Base-by-base conservation (phyloP, 2,329 filamentous ascomycete genomes). In the Pseudogymnoascus sp. region DNA sequence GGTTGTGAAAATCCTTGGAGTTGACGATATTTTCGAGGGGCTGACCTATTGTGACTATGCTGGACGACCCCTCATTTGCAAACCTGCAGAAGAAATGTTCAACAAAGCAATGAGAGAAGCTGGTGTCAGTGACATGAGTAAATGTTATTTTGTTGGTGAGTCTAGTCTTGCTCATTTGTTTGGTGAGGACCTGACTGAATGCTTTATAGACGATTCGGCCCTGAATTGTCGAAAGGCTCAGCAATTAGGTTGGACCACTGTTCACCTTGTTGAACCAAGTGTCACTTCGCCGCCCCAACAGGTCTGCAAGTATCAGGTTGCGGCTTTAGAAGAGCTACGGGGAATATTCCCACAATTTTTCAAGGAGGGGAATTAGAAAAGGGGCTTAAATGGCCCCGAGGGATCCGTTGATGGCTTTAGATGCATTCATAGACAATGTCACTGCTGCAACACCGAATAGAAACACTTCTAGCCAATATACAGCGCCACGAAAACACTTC, bases 21-120 rank as follows among this genome's bases (percentile, higher is more conserved):
- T 99, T 25, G 92, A 95, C 1, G 90, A 96, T 72, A 77, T 93
- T 27, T 99, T 99, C 71, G 93, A 97, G 65, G 94, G 94, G 6
- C 85, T 97, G 64, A 99, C 94, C 0, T 99, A 86, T 74, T 99
- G 95, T 72, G 90, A 99, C 74, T 99, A 99, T 75, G 81, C 79
- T 9, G 76, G 82, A 13, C 78, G 84, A 42, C 87, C 84, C 5
- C 80, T 99, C 65, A 76, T 95, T 55, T 97, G 94, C 78, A 99
- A 99, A 74, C 94, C 94, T 2, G 82, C 89, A 62, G 80, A 80
- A 60, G 85, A 86, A 60, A 94, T 96, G 88, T 99, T 86, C 72
- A 82, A 82, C 37, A 96, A 94, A 76, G 94, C 90, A 5, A 96
- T 97, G 89, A 79, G 75, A 55, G 89, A 97, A 69, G 92, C 93